These are phyloP conservation scores for Botrytis galanthina DNA, from an alignment of 2,329 filamentous ascomycete species.

Conservation along the genomic window DNA sequence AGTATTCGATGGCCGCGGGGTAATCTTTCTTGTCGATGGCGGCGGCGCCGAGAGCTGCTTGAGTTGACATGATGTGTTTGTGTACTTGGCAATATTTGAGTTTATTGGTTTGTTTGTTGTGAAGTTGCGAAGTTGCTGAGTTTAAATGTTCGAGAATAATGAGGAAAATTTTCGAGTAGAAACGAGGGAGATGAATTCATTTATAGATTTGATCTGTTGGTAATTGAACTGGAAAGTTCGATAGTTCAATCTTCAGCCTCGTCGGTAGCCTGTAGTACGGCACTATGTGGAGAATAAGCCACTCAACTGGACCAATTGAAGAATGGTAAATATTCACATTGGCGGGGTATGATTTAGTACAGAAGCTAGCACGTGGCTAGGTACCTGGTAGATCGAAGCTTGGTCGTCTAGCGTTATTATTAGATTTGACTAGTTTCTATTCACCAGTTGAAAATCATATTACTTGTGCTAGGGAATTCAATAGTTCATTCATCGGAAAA, in stretches of 20 bases:
- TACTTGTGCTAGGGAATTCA: accelerated
- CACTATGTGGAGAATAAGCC: background rate
- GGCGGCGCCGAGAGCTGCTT: conserved; percentile 50
- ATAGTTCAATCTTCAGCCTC: background rate
- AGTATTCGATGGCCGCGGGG: conserved; percentile 63
- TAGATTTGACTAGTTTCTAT: background rate
- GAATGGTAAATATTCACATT: background rate
- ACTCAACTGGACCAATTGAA: background rate
- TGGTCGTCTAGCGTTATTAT: background rate
- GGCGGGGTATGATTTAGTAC: background rate
- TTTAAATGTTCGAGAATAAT: background rate
- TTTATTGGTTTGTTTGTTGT: background rate
- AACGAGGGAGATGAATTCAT: background rate
- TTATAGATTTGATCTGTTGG: background rate
- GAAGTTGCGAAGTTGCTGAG: background rate
- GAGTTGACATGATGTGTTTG: conserved; percentile 46
- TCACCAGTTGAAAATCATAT: background rate
- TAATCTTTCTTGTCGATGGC: conserved; percentile 66
- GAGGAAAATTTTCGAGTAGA: background rate
- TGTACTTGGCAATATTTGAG: background rate
- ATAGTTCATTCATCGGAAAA: background rate
- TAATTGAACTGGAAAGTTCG: conserved; percentile 6
- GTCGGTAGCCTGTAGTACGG: background rate
- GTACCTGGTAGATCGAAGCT: background rate
- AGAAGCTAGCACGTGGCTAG: background rate